Base-by-base conservation (phyloP, 768 basidiomycete genomes). In the Leccinum disarticulatum region DNA sequence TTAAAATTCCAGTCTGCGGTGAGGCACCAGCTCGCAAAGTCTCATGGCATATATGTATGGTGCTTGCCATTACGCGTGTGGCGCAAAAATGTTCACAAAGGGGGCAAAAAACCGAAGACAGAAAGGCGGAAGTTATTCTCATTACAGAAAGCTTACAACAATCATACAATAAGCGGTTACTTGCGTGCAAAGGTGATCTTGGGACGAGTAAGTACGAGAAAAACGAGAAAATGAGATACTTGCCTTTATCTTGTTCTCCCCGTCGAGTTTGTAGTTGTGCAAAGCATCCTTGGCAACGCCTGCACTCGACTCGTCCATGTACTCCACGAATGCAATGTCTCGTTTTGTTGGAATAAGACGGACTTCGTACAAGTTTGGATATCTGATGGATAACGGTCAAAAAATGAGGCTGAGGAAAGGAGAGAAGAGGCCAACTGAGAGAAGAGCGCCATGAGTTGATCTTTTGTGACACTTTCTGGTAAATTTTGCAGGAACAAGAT, bases 321-420 rank as follows among this genome's bases (percentile, higher is more conserved):
- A 99, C 73, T 99, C 97, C 77, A 99, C 95, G 82, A 99, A 99
- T 1, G 96, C 97, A 63, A 98, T 98, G 73, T 96, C 95, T 71
- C 88, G 88, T 76, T 97, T 95, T 50, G 94, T 95, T 46, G 96
- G 94, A 71, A 99, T 96, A 69, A 95, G 93, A 81, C 97, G 95
- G 10, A 99, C 95, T 82, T 98, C 95, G 86, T 96, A 74, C 58
- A 99, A 75, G 70, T 95, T 96, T 59, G 95, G 92, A 77, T 97
- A 95, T 76, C 95, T 96, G 52, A 27, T 10, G 22, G 36, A 61
- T 31, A 15, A 15, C 3, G 15, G 47, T 65, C 50, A 64, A 54
- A 14, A 50, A 52, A 54, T 5, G 30, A 28, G 4, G 14, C 0
- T 5, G 41, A 7, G 27, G 33, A n/a, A 38, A 57, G 8, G 55